These are phyloP conservation scores for Entamoeba invadens DNA, from an alignment of 208 protist species.

Conservation along the genomic window DNA sequence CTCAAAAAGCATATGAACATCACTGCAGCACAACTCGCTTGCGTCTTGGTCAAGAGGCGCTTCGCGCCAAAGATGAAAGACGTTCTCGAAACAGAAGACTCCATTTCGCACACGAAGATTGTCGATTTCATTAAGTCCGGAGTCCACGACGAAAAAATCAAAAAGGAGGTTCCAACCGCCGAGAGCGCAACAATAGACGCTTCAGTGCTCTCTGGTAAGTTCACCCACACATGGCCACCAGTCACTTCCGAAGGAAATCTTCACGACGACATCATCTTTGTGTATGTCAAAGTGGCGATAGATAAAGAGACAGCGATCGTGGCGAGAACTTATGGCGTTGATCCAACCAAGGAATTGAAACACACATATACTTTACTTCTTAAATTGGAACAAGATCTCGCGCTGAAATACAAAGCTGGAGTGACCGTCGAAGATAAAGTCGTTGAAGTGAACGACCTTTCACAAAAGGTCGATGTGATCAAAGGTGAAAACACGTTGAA, in stretches of 20 bases:
- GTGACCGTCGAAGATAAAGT: background rate
- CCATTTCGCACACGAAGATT: background rate
- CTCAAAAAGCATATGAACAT: background rate
- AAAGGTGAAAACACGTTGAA: background rate
- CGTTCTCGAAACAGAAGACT: background rate
- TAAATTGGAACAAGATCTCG: background rate
- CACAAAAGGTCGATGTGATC: background rate
- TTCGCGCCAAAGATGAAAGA: background rate
- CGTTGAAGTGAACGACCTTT: background rate
- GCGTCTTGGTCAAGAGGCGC: background rate
- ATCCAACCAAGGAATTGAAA: background rate
- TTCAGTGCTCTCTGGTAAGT: background rate
- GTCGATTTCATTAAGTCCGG: background rate
- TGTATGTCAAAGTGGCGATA: background rate
- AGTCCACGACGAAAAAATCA: background rate
- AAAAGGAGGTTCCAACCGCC: background rate
- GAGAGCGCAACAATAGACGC: background rate
- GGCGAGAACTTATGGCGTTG: background rate
- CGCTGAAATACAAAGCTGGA: background rate
- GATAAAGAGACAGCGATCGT: background rate
- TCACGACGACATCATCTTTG: background rate
- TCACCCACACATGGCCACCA: background rate
- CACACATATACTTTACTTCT: background rate
- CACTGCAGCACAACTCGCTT: background rate
- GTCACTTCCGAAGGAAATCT: background rate